Percentiles rank a stretch among this genome's conserved stretches.
phyloP scores from a whole-genome alignment of 2,329 filamentous ascomycete species.

The Geoglossum cookeanum region DNA sequence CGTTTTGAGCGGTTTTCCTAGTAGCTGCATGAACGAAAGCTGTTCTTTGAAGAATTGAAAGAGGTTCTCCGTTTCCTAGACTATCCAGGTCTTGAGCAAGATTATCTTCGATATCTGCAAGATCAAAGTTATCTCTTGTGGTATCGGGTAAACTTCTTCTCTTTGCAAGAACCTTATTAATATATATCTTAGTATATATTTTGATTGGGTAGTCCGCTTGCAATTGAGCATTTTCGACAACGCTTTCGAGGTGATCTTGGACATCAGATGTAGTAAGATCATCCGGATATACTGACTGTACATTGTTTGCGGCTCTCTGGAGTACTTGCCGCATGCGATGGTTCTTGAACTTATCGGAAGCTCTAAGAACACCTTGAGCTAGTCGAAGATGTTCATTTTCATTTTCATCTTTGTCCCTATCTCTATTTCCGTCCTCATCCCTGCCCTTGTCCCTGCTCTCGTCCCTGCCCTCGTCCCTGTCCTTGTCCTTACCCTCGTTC shows the following conservation, averaged over 20 bases:
- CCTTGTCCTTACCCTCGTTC: too few relatives aligned
- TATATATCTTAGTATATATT: not conserved
- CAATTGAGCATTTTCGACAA: not conserved
- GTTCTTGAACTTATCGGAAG: not conserved
- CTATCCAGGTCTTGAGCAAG: not conserved
- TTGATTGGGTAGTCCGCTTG: not conserved
- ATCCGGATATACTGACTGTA: not conserved
- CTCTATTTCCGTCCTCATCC: too few relatives aligned
- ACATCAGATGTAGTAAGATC: not conserved
- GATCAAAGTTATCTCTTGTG: not conserved
- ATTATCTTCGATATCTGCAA: not conserved
- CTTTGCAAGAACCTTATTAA: not conserved
- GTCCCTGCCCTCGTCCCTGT: too few relatives aligned
- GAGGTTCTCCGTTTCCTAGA: not conserved
- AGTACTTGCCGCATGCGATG: not conserved
- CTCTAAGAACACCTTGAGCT: not conserved
- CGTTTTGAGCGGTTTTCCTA: not conserved
- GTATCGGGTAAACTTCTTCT: not conserved
- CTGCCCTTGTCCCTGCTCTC: too few relatives aligned
- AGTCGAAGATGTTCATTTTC: not conserved
- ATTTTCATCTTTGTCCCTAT: not conserved
- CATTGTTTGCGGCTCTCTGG: not conserved
- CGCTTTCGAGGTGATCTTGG: not conserved
- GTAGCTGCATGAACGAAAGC: not conserved
- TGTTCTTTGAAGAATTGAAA: not conserved